phyloP scores from a whole-genome alignment of 169 alveolate species.

The Plasmodium gaboni region DNA sequence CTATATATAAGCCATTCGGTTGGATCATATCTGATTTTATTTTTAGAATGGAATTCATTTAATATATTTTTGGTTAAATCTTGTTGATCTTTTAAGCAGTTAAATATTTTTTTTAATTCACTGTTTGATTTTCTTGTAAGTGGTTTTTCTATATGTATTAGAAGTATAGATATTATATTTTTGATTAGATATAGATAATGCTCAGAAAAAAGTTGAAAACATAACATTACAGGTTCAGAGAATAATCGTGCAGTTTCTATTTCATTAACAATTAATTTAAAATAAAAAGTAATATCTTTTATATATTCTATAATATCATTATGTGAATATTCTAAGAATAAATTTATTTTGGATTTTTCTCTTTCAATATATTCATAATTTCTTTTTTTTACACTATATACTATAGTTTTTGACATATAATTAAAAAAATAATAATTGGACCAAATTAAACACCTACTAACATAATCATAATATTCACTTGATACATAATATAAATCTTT shows the following conservation, averaged over 20 bases:
- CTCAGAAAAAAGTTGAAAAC: constrained; percentile 32
- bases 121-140: not conserved
- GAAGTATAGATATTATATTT: not conserved
- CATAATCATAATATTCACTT: constrained; percentile 10
- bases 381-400: not conserved
- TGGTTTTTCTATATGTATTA: constrained; percentile 15
- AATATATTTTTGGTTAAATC: not conserved
- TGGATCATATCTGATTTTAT: not conserved
- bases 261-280: constrained; percentile 13
- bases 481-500: constrained; percentile 24
- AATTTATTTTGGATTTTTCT: constrained; percentile 14
- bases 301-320: constrained; percentile 8
- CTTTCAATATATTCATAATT: not conserved
- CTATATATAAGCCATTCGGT: not conserved
- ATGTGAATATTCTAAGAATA: not conserved
- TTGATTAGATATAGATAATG: constrained; percentile 7
- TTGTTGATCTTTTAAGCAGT: not conserved
- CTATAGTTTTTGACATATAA: constrained; percentile 15
- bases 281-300: constrained; percentile 14
- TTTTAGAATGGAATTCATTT: constrained; percentile 1
- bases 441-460: constrained; percentile 3
- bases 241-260: constrained; percentile 5
- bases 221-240: constrained; percentile 17
- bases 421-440: constrained; percentile 5
- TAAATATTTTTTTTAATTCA: not conserved